Evolutionary conservation across 2,329 filamentous ascomycete genomes (phyloP).

Genomic region (Talaromyces sp.): DNA sequence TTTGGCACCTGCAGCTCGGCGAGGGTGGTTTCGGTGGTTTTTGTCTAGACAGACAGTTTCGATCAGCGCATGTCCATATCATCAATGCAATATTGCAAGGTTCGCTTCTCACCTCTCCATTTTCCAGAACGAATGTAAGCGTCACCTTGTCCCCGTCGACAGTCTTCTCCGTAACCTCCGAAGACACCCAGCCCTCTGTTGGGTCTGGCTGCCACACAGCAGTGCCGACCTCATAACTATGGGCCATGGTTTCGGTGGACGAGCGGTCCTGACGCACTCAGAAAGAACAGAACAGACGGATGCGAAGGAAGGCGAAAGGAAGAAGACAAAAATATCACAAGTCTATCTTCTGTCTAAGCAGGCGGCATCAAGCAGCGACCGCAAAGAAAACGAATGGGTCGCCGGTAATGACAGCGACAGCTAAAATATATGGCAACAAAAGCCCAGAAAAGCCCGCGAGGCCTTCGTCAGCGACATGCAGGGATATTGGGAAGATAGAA

Average conservation of each 20-base stretch:
- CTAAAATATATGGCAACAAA: conserved; percentile 3
- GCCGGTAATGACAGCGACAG: conserved; percentile 5
- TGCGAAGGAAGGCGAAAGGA: conserved; percentile 4
- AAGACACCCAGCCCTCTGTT: conserved; percentile 95
- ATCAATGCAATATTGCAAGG: not conserved
- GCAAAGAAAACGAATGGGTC: conserved; percentile 9
- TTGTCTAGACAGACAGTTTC: conserved; percentile 51
- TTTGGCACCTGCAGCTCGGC: conserved; percentile 71
- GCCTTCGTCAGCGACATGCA: not conserved
- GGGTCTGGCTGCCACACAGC: conserved; percentile 97
- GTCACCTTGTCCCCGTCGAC: conserved; percentile 79
- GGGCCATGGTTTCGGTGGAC: conserved; percentile 58
- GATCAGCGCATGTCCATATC: conserved; percentile 13
- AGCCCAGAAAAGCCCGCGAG: conserved; percentile 6
- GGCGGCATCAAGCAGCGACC: conserved; percentile 21
- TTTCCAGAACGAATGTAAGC: conserved; percentile 82
- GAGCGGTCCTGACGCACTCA: conserved; percentile 1
- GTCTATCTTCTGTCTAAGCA: conserved; percentile 12
- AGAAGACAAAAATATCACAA: conserved; percentile 6
- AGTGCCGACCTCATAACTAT: conserved; percentile 92
- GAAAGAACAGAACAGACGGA: not conserved
- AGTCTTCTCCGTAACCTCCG: conserved; percentile 82
- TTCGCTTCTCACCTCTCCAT: conserved; percentile 69
- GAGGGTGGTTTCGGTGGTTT: conserved; percentile 69
- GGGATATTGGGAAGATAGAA: not conserved